These are phyloP conservation scores for Rhodotorula mucilaginosa DNA, from an alignment of 1,284 basidiomycete species.

Conservation along the genomic window DNA sequence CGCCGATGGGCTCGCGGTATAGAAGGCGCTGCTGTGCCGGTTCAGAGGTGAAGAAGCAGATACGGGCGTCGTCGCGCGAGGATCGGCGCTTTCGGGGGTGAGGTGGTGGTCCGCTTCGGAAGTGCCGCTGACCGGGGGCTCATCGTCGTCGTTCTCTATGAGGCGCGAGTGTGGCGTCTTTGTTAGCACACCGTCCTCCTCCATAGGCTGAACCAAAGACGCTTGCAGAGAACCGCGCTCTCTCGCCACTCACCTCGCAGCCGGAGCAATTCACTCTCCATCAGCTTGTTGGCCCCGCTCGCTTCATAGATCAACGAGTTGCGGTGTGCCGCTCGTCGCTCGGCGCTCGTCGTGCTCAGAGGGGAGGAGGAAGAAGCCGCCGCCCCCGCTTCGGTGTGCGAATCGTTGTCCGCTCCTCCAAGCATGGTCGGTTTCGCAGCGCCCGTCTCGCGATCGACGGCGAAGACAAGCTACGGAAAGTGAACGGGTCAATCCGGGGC, in stretches of 20 bases:
- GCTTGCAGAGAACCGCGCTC: too few relatives aligned
- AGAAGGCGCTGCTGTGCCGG: too few relatives aligned
- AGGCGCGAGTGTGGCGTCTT: neutral
- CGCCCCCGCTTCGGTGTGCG: neutral
- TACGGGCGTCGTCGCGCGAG: too few relatives aligned
- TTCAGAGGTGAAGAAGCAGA: too few relatives aligned
- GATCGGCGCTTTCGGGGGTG: too few relatives aligned
- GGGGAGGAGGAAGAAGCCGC: too few relatives aligned
- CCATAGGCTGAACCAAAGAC: too few relatives aligned
- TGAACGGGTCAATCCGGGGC: slow-evolving; percentile 48
- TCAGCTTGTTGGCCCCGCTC: slow-evolving; percentile 37
- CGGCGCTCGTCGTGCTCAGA: neutral
- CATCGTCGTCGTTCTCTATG: slow-evolving; percentile 1
- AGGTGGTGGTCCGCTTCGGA: too few relatives aligned
- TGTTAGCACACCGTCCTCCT: too few relatives aligned
- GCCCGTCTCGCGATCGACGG: slow-evolving; percentile 46
- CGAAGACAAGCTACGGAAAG: slow-evolving; percentile 43
- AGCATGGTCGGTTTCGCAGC: slow-evolving; percentile 24
- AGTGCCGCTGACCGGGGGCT: neutral
- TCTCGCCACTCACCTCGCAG: slow-evolving; percentile 15
- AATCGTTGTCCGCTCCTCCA: slow-evolving; percentile 11
- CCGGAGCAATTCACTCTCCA: slow-evolving; percentile 33
- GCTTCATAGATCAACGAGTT: slow-evolving; percentile 40
- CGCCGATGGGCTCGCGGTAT: neutral
- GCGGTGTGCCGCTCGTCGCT: slow-evolving; percentile 21